Percentiles rank a stretch among this genome's conserved stretches.
Evolutionary conservation across 1,139 yeast species (phyloP).

Genomic region (Yamadazyma sp.): DNA sequence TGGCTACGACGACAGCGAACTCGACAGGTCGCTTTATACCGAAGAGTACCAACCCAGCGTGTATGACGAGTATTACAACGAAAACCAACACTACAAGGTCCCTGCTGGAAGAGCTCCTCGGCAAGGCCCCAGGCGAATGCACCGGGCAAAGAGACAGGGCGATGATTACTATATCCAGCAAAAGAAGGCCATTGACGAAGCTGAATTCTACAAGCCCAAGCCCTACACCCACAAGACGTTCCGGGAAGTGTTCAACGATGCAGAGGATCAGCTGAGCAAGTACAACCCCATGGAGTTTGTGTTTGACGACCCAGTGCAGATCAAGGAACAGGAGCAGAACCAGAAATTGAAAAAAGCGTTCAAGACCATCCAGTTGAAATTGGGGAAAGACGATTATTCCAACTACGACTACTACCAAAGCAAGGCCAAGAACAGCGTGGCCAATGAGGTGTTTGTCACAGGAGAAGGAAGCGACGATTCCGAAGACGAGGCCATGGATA

Average conservation of each 20-base stretch:
- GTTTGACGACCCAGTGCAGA: constrained; percentile 29
- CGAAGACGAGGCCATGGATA: constrained; percentile 16
- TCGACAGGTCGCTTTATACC: constrained; percentile 4
- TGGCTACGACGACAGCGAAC: constrained; percentile 5
- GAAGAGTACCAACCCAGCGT: constrained; percentile 5
- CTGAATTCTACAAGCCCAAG: constrained; percentile 33
- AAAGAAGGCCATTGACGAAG: constrained; percentile 34
- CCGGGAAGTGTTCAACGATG: constrained; percentile 38
- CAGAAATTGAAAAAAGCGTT: constrained; percentile 29
- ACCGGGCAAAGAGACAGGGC: constrained; percentile 7
- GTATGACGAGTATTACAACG: constrained; percentile 15
- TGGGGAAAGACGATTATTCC: constrained; percentile 34
- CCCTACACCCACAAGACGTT: constrained; percentile 45
- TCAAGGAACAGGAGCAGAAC: constrained; percentile 19
- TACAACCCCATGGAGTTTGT: constrained; percentile 46
- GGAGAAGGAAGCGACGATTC: constrained; percentile 21
- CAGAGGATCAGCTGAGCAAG: constrained; percentile 28
- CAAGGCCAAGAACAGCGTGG: constrained; percentile 12
- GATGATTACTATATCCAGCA: constrained; percentile 42
- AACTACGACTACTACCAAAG: constrained; percentile 39
- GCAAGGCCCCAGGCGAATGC: not conserved
- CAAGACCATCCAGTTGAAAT: constrained; percentile 27
- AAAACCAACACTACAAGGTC: constrained; percentile 10
- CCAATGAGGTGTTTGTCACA: constrained; percentile 14
- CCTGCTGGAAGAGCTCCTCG: constrained; percentile 4